phyloP scores from a whole-genome alignment of 2,329 filamentous ascomycete species.

The Remersonia thermophila region DNA sequence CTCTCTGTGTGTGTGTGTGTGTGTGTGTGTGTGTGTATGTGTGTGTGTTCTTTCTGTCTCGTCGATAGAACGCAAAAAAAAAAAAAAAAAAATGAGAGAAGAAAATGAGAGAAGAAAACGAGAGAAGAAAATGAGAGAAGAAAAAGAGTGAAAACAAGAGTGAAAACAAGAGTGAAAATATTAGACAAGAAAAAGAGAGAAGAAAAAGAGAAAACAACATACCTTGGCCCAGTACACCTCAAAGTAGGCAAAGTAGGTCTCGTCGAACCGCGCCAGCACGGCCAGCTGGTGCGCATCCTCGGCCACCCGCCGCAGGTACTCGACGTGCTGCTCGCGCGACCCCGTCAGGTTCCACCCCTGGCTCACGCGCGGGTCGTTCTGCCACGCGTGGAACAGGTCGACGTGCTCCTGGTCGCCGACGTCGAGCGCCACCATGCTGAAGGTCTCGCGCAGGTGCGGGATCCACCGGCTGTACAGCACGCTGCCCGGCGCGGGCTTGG shows the following conservation, averaged over 20 bases:
- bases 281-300: constrained; percentile 60
- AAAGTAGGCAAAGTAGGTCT: constrained; percentile 62
- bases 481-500: constrained; percentile 58
- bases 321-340: constrained; percentile 59
- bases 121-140: no score
- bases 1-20: no score
- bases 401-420: constrained; percentile 52
- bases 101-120: background rate
- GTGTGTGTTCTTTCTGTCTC: no score
- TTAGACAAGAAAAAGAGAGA: background rate
- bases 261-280: constrained; percentile 59
- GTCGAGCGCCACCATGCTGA: constrained; percentile 65
- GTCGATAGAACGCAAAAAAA: no score
- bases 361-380: constrained; percentile 71
- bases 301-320: constrained; percentile 57
- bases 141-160: no score
- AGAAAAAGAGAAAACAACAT: no score
- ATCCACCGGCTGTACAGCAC: constrained; percentile 70
- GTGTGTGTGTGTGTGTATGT: background rate
- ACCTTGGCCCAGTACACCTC: constrained; percentile 66
- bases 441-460: constrained; percentile 61
- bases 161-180: background rate
- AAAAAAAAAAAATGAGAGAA: background rate
- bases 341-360: constrained; percentile 72
- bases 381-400: constrained; percentile 63